Base-by-base conservation (phyloP, 139 green algal genomes). In the Auxenochlorella pyrenoidosa region DNA sequence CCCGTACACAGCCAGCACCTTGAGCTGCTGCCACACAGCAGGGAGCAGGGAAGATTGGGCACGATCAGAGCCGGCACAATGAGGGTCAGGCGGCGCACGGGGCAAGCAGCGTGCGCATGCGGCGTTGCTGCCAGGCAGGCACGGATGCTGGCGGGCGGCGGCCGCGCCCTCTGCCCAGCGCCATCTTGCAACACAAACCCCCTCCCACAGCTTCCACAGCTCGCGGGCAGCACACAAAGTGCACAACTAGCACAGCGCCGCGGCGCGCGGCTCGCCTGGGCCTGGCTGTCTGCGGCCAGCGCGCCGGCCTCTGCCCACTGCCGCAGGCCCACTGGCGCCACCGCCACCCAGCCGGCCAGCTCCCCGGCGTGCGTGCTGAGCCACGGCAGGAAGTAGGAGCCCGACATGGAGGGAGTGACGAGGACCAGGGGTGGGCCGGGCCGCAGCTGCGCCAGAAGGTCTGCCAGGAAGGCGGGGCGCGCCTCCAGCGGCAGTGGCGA, bases 1-100 rank as follows among this genome's bases (percentile, higher is more conserved):
- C 1, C 85, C 85, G 19, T 89, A 89, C 1, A 89, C 26, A 0
- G 75, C 85, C 47, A 89, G 34, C 65, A 89, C 73, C 68, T 82
- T 87, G 28, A 82, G 58, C 83, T 87, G 83, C 34, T 26, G 15
- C 21, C 18, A 43, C 12, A 24, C 21, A 38, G 40, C 12, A n/a
- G 21, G 60, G 30, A 3, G 41, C 38, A 19, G 26, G 41, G 41
- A 38, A 5, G 28, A 19, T 66, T 15, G 54, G 34, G 0, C 43
- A 75, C 15, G 24, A 75, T 12, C 34, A 44, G 5, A 32, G 21
- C 34, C 60, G 26, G 26, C 60, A 28, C 24, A 6, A 24, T 24
- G 15, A 5, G 15, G 34, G 24, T 28, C 5, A 76, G 28, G 24
- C 5, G 34, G 28, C 19, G 24, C 70, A n/a, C n/a, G n/a, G n/a